These are phyloP conservation scores for Pulveroboletus sp. DNA, from an alignment of 768 basidiomycete genomes.

Conservation along the genomic window DNA sequence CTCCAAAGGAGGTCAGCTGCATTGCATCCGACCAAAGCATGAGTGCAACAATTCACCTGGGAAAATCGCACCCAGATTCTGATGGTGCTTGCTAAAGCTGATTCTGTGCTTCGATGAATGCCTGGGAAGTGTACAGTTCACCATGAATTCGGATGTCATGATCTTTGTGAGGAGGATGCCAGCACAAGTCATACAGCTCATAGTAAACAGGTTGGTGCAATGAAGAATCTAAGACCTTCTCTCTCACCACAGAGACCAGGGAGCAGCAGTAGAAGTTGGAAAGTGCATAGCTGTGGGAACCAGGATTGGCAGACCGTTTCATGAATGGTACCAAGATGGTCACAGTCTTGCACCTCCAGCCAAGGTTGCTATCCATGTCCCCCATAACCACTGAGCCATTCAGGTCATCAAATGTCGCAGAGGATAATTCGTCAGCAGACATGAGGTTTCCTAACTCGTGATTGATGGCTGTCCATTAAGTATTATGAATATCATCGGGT, in stretches of 20 bases:
- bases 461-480: no score
- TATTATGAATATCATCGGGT: no score
- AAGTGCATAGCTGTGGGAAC: not conserved
- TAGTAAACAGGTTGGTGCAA: not conserved
- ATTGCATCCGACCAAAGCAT: no score
- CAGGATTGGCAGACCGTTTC: not conserved
- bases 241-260: not conserved
- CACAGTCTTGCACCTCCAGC: no score
- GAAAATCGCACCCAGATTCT: not conserved
- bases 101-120: not conserved
- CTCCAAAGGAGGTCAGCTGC: no score
- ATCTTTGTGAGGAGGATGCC: no score
- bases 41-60: not conserved
- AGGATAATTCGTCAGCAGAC: not conserved
- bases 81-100: not conserved
- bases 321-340: not conserved
- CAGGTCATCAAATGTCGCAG: not conserved
- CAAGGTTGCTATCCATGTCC: not conserved
- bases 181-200: not conserved
- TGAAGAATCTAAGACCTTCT: not conserved
- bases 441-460: no score
- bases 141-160: not conserved
- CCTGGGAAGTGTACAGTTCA: not conserved
- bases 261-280: no score
- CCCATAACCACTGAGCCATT: not conserved